Percentiles rank a stretch among this genome's conserved stretches.
Conservation (phyloP, 768 basidiomycete genomes). For the Termitomyces sp. region DNA sequence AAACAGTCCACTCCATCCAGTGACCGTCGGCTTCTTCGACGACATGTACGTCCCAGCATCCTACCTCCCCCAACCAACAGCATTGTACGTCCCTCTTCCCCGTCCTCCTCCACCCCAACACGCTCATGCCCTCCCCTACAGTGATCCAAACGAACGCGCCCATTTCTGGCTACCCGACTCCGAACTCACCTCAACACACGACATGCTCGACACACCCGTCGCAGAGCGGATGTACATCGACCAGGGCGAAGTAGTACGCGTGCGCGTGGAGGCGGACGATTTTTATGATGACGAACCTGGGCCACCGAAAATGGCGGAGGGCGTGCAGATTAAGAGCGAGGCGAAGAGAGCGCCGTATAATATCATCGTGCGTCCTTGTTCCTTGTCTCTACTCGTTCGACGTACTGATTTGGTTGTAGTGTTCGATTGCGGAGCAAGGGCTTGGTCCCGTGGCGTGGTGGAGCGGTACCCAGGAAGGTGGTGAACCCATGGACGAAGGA, state of each 20-base stretch:
- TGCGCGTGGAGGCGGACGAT: conserved; percentile 78
- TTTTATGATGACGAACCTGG: conserved; percentile 88
- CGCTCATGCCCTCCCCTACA: conserved; percentile 24
- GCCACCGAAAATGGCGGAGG: conserved; percentile 73
- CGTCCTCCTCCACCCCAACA: neutral
- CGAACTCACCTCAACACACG: conserved; percentile 49
- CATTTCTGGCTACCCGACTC: conserved; percentile 81
- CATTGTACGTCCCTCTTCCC: conserved; percentile 54
- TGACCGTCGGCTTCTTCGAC: conserved; percentile 90
- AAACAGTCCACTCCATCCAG: conserved; percentile 36
- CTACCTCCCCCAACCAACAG: conserved; percentile 78
- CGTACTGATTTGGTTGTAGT: conserved; percentile 38
- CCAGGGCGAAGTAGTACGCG: conserved; percentile 69
- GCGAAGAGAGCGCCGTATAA: conserved; percentile 62
- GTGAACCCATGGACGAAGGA: conserved; percentile 43
- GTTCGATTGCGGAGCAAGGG: conserved; percentile 82
- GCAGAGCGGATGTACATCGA: conserved; percentile 80
- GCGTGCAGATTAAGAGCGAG: conserved; percentile 55
- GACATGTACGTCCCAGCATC: conserved; percentile 83
- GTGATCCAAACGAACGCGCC: conserved; percentile 79
- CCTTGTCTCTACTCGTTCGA: neutral
- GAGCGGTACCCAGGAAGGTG: conserved; percentile 52
- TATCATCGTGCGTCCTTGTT: conserved; percentile 51
- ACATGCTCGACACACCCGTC: conserved; percentile 68
- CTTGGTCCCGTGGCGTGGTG: conserved; percentile 78